Evolutionary conservation across 2,329 filamentous ascomycete species (phyloP).

Genomic region (Aureobasidium sp.): DNA sequence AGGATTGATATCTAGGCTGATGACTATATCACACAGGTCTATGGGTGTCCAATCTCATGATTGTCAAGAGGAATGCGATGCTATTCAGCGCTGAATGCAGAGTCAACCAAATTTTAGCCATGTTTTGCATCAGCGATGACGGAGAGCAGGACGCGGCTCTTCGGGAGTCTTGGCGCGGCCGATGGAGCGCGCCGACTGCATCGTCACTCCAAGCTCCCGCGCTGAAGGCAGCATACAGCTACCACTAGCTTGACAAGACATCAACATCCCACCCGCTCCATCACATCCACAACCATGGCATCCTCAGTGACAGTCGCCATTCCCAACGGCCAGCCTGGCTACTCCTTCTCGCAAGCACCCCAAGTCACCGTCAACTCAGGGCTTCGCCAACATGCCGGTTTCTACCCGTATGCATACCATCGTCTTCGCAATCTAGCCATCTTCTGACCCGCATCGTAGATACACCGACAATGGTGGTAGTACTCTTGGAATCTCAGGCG

Average conservation of each 20-base stretch:
- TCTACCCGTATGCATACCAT: constrained; percentile 69
- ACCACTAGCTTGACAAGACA: not conserved
- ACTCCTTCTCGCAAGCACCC: constrained; percentile 51
- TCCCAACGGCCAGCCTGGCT: constrained; percentile 37
- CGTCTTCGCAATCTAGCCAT: not conserved
- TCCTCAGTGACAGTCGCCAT: constrained; percentile 12
- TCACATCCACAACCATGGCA: constrained; percentile 10
- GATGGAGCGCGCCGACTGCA: not conserved
- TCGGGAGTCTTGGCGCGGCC: not conserved
- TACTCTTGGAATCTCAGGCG: constrained; percentile 87
- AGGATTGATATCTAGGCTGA: not conserved
- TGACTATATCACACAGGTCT: not conserved
- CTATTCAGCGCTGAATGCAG: not conserved
- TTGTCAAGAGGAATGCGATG: not conserved
- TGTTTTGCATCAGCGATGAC: constrained; percentile 4
- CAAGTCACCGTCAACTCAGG: constrained; percentile 35
- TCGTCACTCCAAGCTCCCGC: constrained; percentile 8
- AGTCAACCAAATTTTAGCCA: constrained; percentile 8
- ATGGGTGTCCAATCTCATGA: not conserved
- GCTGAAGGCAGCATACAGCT: not conserved
- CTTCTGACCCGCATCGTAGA: constrained; percentile 38
- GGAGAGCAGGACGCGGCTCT: not conserved
- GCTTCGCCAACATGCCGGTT: constrained; percentile 62
- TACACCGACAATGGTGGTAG: constrained; percentile 98
- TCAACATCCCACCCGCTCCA: not conserved